phyloP scores from a whole-genome alignment of 2,329 filamentous ascomycete genomes.

The Ilyonectria destructans region DNA sequence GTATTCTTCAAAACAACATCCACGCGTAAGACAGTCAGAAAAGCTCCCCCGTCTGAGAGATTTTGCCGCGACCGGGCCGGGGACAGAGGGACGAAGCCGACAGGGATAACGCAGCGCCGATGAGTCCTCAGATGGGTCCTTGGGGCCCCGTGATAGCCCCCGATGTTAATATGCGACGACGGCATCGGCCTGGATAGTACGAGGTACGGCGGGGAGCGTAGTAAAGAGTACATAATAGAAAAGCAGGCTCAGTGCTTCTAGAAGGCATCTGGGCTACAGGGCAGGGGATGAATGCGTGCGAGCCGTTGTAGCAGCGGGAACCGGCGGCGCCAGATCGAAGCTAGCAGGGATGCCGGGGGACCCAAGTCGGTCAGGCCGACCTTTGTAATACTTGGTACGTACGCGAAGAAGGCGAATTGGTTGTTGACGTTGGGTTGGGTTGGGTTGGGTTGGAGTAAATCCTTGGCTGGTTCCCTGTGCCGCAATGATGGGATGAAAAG shows the following conservation, averaged over 20 bases:
- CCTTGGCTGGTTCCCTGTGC: not conserved
- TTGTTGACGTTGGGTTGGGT: not conserved
- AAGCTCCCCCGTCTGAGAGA: not conserved
- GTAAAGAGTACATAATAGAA: slow-evolving; percentile 23
- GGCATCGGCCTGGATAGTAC: not conserved
- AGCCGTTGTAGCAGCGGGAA: slow-evolving; percentile 6
- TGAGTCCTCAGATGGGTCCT: slow-evolving; percentile 3
- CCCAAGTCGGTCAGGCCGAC: slow-evolving; percentile 6
- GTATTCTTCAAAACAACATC: not conserved
- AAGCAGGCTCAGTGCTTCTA: slow-evolving; percentile 12
- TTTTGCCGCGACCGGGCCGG: not conserved
- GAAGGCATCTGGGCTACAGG: slow-evolving; percentile 4
- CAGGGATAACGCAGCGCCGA: slow-evolving; percentile 3
- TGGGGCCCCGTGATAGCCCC: slow-evolving; percentile 4
- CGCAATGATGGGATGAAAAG: not conserved
- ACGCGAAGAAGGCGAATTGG: not conserved
- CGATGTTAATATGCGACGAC: slow-evolving; percentile 5
- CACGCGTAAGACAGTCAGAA: not conserved
- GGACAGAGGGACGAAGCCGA: not conserved
- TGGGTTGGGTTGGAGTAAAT: not conserved
- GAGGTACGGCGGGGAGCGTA: not conserved
- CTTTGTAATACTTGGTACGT: not conserved
- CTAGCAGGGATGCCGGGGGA: slow-evolving; percentile 8
- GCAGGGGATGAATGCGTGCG: not conserved
- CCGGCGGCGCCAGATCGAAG: slow-evolving; percentile 7